Conservation (phyloP, 371 early-diverging fungal genomes). For the Dipsacomyces acuminosporus region DNA sequence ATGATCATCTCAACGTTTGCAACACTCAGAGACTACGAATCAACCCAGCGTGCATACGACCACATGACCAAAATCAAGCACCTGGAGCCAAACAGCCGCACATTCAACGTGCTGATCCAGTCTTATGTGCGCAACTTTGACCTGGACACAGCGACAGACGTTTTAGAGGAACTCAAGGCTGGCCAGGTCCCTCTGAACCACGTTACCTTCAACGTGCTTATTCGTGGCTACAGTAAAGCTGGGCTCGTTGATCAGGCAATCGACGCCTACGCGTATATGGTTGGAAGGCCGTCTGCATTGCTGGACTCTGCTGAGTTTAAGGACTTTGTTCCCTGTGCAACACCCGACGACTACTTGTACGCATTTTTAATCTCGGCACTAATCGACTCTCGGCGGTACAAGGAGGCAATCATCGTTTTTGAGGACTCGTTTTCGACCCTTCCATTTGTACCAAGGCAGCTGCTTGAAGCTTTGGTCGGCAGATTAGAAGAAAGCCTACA, state of each 20-base stretch:
- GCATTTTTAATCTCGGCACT: slow-evolving; percentile 25
- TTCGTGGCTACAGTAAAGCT: slow-evolving; percentile 13
- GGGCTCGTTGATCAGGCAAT: slow-evolving; percentile 8
- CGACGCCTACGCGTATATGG: slow-evolving; percentile 21
- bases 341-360: slow-evolving; percentile 18
- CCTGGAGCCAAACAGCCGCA: slow-evolving; percentile 25
- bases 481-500: slow-evolving; percentile 17
- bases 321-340: slow-evolving; percentile 7
- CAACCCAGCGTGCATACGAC: slow-evolving; percentile 22
- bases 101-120: slow-evolving; percentile 25
- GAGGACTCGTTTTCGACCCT: slow-evolving; percentile 36
- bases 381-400: slow-evolving; percentile 4
- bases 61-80: slow-evolving; percentile 10
- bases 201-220: slow-evolving; percentile 15
- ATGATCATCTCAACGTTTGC: slow-evolving; percentile 28
- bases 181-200: slow-evolving; percentile 10
- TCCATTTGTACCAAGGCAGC: slow-evolving; percentile 21
- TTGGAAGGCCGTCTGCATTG: slow-evolving; percentile 28
- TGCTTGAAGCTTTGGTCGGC: slow-evolving; percentile 21
- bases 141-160: slow-evolving; percentile 5
- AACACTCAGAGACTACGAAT: slow-evolving; percentile 13
- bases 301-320: slow-evolving; percentile 1
- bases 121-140: slow-evolving; percentile 18
- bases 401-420: slow-evolving; percentile 29
- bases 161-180: slow-evolving; percentile 8